Evolutionary conservation across 164 flowering plant species (phyloP), one percentile per base, ranked within the genome.

Genomic region (Litsea cubeba): DNA sequence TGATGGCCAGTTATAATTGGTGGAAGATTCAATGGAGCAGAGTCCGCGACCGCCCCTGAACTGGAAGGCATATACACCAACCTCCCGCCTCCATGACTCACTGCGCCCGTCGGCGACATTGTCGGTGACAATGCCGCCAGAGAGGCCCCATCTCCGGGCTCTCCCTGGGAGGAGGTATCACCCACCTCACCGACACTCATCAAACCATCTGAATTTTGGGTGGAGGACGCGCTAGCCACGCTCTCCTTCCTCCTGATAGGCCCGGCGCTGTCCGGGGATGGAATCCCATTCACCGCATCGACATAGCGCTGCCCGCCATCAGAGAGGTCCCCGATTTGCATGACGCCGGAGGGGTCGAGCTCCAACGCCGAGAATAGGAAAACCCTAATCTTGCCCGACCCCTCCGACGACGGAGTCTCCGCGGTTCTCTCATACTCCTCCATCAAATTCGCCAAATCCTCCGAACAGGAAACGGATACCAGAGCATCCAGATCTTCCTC

Each of bases 401-500:
- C 95, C 71, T 89, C 95, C 0, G 84, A 58, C n/a, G 88, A 84
- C 8, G 46, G 46, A 77, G 83, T 79, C 77, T 86, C 88, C 20
- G 79, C 73, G 71, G 91, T 68, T 77, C 87, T 94, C 71, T 83
- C 89, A 82, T 88, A 91, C 87, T 94, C 98, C 50, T 92, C 98
- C 91, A 89, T 88, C 98, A 94, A 89, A 74, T 92, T 91, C 50
- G 88, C 92, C 63, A 94, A 84, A 81, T 94, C 98, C 78, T 92
- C 97, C 7, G 84, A 76, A 71, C 90, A 86, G 1, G 92, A 84
- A 71, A 92, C 89, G 1, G 98, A 91, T 1, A 94, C 93, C 65
- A 94, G 85, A 2, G 97, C 93, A 85, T 94, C 96, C 68, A 94
- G 92, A 80, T 92, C 98, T 83, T 94, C 97, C 58, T 87, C 94